Conservation (phyloP, 176 grass and related monocot genomes). For the Tillandsia fasciculata region DNA sequence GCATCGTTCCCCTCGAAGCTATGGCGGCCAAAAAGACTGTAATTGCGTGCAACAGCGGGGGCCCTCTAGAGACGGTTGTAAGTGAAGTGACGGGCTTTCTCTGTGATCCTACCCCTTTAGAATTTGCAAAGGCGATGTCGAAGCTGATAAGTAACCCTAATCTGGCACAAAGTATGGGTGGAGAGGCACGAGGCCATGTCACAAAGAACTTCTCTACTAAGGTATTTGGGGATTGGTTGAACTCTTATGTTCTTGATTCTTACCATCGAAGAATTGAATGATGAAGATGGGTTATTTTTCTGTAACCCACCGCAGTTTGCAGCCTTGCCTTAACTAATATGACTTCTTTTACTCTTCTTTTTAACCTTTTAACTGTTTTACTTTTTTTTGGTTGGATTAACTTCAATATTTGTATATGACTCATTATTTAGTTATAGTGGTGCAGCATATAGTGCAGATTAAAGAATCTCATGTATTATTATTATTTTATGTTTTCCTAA, state of each 20-base stretch:
- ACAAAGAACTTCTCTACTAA: slow-evolving; percentile 11
- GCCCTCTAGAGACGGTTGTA: slow-evolving; percentile 77
- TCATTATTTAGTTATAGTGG: too few relatives aligned
- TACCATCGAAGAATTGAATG: slow-evolving; percentile 13
- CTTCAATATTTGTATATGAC: too few relatives aligned
- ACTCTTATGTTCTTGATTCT: slow-evolving; percentile 13
- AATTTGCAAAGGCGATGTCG: slow-evolving; percentile 71
- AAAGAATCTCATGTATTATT: too few relatives aligned
- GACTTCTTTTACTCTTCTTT: too few relatives aligned
- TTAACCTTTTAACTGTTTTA: too few relatives aligned
- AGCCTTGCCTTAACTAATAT: too few relatives aligned
- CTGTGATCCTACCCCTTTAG: slow-evolving; percentile 46
- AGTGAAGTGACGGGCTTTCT: slow-evolving; percentile 70
- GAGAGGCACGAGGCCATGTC: slow-evolving; percentile 58
- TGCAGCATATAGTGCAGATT: too few relatives aligned
- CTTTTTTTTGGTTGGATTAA: too few relatives aligned
- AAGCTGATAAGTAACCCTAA: slow-evolving; percentile 53
- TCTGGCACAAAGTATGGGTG: slow-evolving; percentile 52
- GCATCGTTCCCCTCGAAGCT: slow-evolving; percentile 93
- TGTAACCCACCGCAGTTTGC: too few relatives aligned
- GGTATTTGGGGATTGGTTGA: slow-evolving; percentile 8
- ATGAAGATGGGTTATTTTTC: not conserved
- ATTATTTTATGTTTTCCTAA: too few relatives aligned
- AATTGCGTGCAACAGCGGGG: slow-evolving; percentile 88
- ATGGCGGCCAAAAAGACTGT: slow-evolving; percentile 92